phyloP scores from a whole-genome alignment of 2,329 filamentous ascomycete genomes.

The Curvularia lunata region DNA sequence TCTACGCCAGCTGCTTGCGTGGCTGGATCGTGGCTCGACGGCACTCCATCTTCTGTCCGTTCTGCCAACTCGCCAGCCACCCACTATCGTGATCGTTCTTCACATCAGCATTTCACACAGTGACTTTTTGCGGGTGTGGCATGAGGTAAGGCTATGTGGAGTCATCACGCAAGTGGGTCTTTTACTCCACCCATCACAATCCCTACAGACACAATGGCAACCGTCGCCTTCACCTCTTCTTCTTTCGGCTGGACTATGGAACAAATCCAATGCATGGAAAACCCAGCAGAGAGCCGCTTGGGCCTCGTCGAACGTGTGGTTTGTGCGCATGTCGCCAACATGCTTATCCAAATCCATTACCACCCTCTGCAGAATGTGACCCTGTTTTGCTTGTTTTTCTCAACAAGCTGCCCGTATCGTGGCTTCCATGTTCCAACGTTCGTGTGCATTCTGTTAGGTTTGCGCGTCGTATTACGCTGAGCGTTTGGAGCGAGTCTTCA shows the following conservation, averaged over 20 bases:
- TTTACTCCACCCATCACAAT: not conserved
- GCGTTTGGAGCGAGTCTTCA: not conserved
- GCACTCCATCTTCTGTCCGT: not conserved
- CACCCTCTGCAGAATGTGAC: not conserved
- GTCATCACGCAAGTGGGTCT: not conserved
- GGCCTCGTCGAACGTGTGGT: slow-evolving; percentile 12
- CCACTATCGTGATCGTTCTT: not conserved
- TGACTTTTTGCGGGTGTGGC: not conserved
- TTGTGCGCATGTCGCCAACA: slow-evolving; percentile 9
- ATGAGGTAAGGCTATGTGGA: not conserved
- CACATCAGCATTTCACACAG: not conserved
- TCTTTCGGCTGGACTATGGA: not conserved
- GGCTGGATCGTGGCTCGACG: slow-evolving; percentile 7
- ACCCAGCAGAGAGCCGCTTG: not conserved
- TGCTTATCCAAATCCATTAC: not conserved
- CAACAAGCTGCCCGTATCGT: too few species aligned
- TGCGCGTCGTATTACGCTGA: not conserved
- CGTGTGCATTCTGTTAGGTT: too few species aligned
- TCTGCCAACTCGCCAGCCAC: not conserved
- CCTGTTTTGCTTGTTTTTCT: not conserved
- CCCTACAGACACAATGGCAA: not conserved
- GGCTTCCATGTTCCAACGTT: not conserved
- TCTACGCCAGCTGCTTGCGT: slow-evolving; percentile 29
- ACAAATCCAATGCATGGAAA: not conserved
- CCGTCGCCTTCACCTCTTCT: not conserved